Percentiles rank a stretch among this genome's conserved stretches.
Evolutionary conservation across 176 grass and related monocot species (phyloP).

Genomic region (Oryza meyeriana): DNA sequence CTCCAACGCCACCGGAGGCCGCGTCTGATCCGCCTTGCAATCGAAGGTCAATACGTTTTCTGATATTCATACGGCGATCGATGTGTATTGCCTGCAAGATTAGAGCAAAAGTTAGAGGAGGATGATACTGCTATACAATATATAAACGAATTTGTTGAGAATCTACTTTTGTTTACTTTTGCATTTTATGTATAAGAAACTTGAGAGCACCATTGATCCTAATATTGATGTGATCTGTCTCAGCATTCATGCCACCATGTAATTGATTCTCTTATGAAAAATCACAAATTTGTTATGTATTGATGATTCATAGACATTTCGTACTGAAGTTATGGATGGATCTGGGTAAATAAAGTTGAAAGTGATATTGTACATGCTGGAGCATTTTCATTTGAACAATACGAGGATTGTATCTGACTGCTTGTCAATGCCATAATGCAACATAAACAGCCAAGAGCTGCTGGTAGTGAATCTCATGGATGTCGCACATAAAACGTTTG

Average conservation of each 20-base stretch:
- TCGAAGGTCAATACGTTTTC: not conserved
- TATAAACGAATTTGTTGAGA: not conserved
- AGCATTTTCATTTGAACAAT: too few species aligned
- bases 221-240: not conserved
- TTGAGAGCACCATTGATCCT: not conserved
- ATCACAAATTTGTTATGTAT: not conserved
- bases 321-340: not conserved
- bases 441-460: not conserved
- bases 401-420: too few species aligned
- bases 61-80: not conserved
- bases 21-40: slow-evolving; percentile 5
- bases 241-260: not conserved
- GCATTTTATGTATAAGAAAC: not conserved
- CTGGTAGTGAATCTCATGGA: too few species aligned
- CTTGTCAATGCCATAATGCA: too few species aligned
- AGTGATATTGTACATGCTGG: too few species aligned
- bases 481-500: not conserved
- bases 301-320: not conserved
- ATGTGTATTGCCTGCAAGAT: not conserved
- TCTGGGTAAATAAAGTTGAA: not conserved
- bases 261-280: not conserved
- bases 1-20: slow-evolving; percentile 34
- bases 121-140: not conserved
- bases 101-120: not conserved
- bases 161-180: slow-evolving; percentile 21